Base-by-base conservation (phyloP, 2,329 filamentous ascomycete genomes). In the Aspergillus neoniger region DNA sequence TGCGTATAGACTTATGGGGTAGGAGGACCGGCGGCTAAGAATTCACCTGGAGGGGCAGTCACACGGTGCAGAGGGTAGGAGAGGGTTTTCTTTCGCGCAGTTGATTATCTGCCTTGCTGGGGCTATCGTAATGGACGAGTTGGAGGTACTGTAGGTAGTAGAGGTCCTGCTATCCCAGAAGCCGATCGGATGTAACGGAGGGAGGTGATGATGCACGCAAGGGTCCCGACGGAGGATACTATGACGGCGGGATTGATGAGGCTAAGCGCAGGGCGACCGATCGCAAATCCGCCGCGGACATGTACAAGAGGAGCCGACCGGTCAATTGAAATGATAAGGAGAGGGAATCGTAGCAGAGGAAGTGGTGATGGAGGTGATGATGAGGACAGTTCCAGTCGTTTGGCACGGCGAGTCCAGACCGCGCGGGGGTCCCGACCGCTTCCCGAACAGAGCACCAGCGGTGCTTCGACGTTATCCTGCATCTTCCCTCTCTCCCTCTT, bases 401-500 rank as follows among this genome's bases (percentile, higher is more conserved):
- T 39, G 12, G 25, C 23, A 49, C 55, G 49, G 39, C 41, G 32
- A 58, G 43, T 54, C 51, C 47, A 61, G 52, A 19, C 30, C 52
- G 39, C 44, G 55, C 55, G 57, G 59, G 32, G 50, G 58, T 36
- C 17, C 60, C 57, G 56, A 67, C 65, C 65, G 65, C 65, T 65
- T 67, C 51, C 63, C 62, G 55, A 60, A 55, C 39, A 30, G 63
- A 60, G 51, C 59, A 51, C 43, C 60, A 36, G 57, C 62, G 55
- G 44, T 50, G 10, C 41, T 56, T 38, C 49, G 30, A 28, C 48
- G n/a, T 51, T 43, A 28, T 32, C 55, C 50, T 53, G n/a, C 36
- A 41, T 25, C 28, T 32, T 52, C 53, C 49, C 57, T 43, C 43
- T 36, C 51, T 52, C 51, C 56, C 30, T 25, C 23, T 25, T 8